Base-by-base conservation (phyloP, 495 filamentous ascomycete genomes). In the Amniculicola lignicola region DNA sequence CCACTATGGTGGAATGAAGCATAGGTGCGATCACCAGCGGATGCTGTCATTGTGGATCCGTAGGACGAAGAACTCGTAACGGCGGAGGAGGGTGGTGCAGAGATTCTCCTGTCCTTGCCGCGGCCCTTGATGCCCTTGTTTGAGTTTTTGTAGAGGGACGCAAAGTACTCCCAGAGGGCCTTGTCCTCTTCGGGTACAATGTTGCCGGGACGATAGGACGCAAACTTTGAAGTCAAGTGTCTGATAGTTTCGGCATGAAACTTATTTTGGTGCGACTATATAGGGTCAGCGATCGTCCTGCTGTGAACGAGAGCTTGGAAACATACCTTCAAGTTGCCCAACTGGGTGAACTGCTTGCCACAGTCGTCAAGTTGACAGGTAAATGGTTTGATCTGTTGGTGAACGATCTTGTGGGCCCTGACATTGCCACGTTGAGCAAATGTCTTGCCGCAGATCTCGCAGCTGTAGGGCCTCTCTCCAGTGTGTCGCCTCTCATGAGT, bases 61-160 rank as follows among this genome's bases (percentile, higher is more conserved):
- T 52, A 59, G 2, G 50, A 47, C 5, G 62, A 61, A 14, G 46
- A 49, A 23, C 33, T 51, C 5, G 64, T 62, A 14, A 43, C 43
- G 6, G 61, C 44, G 12, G 55, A 48, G 27, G 51, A 49, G 3
- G 57, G 46, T 4, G 36, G 38, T 11, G 62, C 45, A 15, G 64
- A 55, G 29, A 64, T 67, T 27, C 54, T 59, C 22, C 89, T 79
- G 68, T 93, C 85, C 69, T 91, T 91, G 16, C 92, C 92, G 11
- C 92, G 85, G 5, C 92, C 92, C 70, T 90, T 95, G 71, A 92
- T 95, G 2, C 90, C 92, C 63, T 94, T 95, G 69, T 90, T 91
- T 62, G 87, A 86, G 68, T 96, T 94, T 74, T 94, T 95, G 78
- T 96, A 96, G 28, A 93, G 75, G 1, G 83, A 78, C 2, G 85